Evolutionary conservation across 2,329 filamentous ascomycete species (phyloP), one percentile per base, ranked within the genome.

Genomic region (Bertia moriformis): DNA sequence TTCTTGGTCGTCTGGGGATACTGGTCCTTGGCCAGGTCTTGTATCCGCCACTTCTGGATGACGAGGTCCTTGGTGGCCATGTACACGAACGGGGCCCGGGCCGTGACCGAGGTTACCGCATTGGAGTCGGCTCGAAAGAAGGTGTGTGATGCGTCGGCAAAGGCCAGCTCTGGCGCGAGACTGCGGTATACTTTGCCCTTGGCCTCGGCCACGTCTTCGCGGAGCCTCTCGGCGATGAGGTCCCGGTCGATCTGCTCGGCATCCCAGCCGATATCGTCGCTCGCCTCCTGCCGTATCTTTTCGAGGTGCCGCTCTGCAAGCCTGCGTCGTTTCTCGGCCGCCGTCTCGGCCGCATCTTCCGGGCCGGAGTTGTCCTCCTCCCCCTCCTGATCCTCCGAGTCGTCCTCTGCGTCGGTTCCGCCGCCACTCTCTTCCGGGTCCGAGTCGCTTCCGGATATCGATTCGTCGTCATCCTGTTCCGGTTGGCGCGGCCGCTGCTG

Each of bases 241-340:
- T 98, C 91, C 42, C 82, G 72, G 61, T 96, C 91, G 42, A 98
- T 83, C 39, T 96, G 85, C 49, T 81, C 87, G 4, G 91, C 91
- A 60, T 98, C 87, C 53, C 96, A 98, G 29, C 87, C 91, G 39
- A 71, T 71, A 46, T 86, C 82, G 49, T 93, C 81, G n/a, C n/a
- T n/a, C 46, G 85, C 78, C 48, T 94, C 83, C 51, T 83, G 73
- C 51, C 82, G 77, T 44, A 95, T 78, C 54, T 93, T 94, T 40
- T 94, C 82, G 40, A 98, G 72, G 57, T 98, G 96, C 51, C 84
- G 78, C 62, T 96, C 86, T 19, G 91, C 91, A 19, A 98, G 71
- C 46, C 85, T 77, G 51, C 93, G 62, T 49, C 91, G 73, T 57
- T 85, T 80, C 54, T 95, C 87, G 24, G 86, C 88, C 1, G 83